Evolutionary conservation across 768 basidiomycete genomes (phyloP).

Genomic region (Mycena pura): DNA sequence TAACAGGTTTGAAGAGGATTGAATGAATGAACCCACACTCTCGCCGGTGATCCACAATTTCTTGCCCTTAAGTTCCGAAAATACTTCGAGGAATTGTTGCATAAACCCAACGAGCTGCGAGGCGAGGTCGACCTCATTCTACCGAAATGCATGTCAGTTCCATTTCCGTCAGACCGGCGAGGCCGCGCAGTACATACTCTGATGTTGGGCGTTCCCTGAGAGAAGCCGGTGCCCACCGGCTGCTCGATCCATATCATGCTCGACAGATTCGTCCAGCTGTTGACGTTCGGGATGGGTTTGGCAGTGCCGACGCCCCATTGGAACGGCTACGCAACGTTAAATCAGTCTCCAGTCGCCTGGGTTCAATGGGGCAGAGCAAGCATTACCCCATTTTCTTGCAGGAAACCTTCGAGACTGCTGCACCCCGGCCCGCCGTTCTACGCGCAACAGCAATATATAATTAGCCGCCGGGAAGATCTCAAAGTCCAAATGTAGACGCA

Average conservation of each 20-base stretch:
- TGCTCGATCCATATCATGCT: conserved; percentile 80
- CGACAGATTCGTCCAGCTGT: conserved; percentile 83
- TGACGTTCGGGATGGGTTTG: conserved; percentile 65
- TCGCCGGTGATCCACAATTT: conserved; percentile 76
- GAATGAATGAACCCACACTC: conserved; percentile 60
- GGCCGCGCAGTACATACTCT: conserved; percentile 56
- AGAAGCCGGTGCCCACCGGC: conserved; percentile 81
- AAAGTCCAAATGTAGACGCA: too few relatives aligned
- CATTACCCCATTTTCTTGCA: conserved; percentile 80
- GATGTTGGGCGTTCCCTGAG: conserved; percentile 71
- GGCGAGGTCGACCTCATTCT: conserved; percentile 59
- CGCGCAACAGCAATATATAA: conserved; percentile 53
- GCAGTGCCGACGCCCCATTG: conserved; percentile 71
- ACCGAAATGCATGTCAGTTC: neutral
- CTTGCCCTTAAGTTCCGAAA: conserved; percentile 74
- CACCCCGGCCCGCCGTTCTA: conserved; percentile 85
- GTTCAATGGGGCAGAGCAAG: neutral
- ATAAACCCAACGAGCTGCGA: conserved; percentile 65
- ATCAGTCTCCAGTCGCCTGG: neutral
- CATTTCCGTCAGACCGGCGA: neutral
- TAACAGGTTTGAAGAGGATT: neutral
- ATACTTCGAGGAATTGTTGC: conserved; percentile 78
- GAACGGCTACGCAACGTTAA: conserved; percentile 56
- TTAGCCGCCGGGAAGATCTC: too few relatives aligned
- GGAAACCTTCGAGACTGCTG: conserved; percentile 71